A percentile compares a stretch with the other conserved stretches of the same genome.
Evolutionary conservation across 2,329 filamentous ascomycete species (phyloP).

Genomic region (Trichophyton rubrum): DNA sequence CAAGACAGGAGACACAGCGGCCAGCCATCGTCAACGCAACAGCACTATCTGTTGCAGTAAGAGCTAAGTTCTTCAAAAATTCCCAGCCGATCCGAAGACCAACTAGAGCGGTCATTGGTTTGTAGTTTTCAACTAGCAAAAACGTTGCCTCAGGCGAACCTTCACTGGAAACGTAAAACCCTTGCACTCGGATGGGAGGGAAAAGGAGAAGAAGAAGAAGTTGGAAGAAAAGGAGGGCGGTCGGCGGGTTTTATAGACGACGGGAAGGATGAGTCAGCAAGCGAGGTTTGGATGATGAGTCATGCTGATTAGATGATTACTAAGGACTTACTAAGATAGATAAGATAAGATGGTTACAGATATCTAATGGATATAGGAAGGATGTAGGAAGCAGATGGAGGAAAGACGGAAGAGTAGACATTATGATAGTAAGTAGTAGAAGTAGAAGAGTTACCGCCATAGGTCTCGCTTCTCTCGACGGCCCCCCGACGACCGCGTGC

Average conservation of each 20-base stretch:
- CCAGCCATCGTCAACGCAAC: not conserved
- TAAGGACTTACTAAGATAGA: not conserved
- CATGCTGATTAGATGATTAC: not conserved
- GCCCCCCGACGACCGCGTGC: conserved; percentile 17
- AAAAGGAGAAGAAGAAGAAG: conserved; percentile 28
- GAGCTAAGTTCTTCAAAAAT: conserved; percentile 50
- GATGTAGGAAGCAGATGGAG: not conserved
- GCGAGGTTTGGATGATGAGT: not conserved
- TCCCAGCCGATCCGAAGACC: conserved; percentile 58
- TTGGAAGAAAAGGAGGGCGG: conserved; percentile 3
- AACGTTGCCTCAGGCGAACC: conserved; percentile 71
- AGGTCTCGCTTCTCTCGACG: conserved; percentile 27
- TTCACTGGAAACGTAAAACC: conserved; percentile 69
- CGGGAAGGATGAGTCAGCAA: conserved; percentile 9
- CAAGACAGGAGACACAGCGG: not conserved
- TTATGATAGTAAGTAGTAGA: not conserved
- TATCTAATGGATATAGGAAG: not conserved
- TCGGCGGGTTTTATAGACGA: conserved; percentile 12
- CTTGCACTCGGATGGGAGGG: conserved; percentile 52
- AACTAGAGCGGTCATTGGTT: conserved; percentile 56
- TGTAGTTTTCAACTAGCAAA: conserved; percentile 80
- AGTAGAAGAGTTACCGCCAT: conserved; percentile 23
- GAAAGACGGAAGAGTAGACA: not conserved
- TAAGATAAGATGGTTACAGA: not conserved
- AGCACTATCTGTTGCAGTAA: not conserved